Conservation (phyloP, 2,329 filamentous ascomycete species). For the Monilinia fructicola region DNA sequence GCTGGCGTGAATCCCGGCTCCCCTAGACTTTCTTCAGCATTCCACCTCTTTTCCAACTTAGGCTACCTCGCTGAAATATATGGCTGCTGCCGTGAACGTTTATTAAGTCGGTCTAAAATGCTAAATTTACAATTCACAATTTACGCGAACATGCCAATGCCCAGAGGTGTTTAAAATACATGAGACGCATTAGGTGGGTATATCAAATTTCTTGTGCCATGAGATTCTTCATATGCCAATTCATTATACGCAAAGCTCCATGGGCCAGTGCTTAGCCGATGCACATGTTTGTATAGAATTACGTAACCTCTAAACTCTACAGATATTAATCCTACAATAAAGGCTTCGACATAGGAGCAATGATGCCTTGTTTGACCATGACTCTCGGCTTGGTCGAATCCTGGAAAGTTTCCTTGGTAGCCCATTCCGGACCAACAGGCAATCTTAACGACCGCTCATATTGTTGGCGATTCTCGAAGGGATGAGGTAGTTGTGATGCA, state of each 20-base stretch:
- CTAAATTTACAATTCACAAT: background rate
- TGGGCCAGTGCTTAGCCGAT: background rate
- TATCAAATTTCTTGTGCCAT: background rate
- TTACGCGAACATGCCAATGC: background rate
- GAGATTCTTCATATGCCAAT: no score
- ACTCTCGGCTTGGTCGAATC: constrained; percentile 84
- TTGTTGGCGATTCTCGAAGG: constrained; percentile 83
- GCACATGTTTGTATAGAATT: background rate
- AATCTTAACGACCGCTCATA: constrained; percentile 86
- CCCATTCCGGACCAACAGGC: constrained; percentile 91
- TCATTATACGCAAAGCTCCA: no score
- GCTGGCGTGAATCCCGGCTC: no score
- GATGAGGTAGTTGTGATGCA: constrained; percentile 78
- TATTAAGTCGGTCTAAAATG: background rate
- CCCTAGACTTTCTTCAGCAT: no score
- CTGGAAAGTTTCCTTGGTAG: constrained; percentile 94
- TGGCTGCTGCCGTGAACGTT: background rate
- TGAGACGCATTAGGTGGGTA: background rate
- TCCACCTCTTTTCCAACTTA: no score
- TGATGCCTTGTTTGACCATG: constrained; percentile 86
- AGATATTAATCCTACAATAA: constrained; percentile 32
- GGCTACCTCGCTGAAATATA: no score
- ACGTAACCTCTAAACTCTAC: background rate
- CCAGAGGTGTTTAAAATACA: background rate
- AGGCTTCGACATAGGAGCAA: constrained; percentile 84